phyloP scores from a whole-genome alignment of 352 stramenopile genomes.

The Elongisporangium senticosum region DNA sequence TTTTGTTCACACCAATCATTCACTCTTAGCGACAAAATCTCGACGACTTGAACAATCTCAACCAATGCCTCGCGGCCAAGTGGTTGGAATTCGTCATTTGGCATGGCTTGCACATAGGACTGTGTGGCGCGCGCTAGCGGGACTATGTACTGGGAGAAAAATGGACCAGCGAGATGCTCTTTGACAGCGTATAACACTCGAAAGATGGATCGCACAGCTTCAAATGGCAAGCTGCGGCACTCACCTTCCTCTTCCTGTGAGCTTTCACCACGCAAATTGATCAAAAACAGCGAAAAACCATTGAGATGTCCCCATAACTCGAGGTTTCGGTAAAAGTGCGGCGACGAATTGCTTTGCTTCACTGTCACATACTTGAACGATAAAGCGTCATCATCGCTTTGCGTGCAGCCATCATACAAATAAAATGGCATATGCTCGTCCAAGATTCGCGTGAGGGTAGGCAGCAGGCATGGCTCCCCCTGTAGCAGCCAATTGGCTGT shows the following conservation, averaged over 20 bases:
- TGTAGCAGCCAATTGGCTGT: conserved; percentile 20
- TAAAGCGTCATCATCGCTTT: neutral
- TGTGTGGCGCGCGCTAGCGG: conserved; percentile 24
- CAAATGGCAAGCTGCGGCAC: conserved; percentile 30
- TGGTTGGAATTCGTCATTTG: conserved; percentile 21
- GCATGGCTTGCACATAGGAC: conserved; percentile 19
- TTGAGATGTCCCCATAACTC: conserved; percentile 44
- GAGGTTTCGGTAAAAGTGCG: conserved; percentile 43
- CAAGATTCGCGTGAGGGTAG: conserved; percentile 43
- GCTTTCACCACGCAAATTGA: conserved; percentile 17
- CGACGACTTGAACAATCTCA: conserved; percentile 56
- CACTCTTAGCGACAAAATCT: conserved; percentile 37
- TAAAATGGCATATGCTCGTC: conserved; percentile 64
- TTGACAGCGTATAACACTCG: conserved; percentile 55
- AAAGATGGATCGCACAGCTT: conserved; percentile 49
- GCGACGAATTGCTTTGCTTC: conserved; percentile 14
- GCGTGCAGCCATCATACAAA: conserved; percentile 15
- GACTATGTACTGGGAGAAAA: conserved; percentile 34
- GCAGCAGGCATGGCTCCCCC: conserved; percentile 34
- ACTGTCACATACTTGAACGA: neutral
- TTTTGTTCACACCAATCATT: conserved; percentile 13
- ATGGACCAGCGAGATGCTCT: conserved; percentile 36
- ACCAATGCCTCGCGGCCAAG: conserved; percentile 41
- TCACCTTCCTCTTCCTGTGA: conserved; percentile 3
- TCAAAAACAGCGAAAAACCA: conserved; percentile 49